Evolutionary conservation across 2,329 filamentous ascomycete genomes (phyloP), one percentile per base, ranked within the genome.

Genomic region (Colletotrichum chrysophilum): DNA sequence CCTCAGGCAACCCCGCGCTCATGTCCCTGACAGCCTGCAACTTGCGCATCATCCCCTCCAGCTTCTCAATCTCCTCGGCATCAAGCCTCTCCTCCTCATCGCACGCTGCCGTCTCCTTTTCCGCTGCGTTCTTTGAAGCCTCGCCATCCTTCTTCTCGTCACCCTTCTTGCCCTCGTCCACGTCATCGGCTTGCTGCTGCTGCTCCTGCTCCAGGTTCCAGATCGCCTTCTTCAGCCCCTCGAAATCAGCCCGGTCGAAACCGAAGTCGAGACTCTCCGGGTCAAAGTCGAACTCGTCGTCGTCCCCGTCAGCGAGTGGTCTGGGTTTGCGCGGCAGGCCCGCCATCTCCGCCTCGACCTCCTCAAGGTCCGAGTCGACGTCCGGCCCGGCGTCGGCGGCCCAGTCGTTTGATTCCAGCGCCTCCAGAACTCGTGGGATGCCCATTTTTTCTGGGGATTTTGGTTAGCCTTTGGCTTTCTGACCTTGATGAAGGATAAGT

Each of bases 321-420:
- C 43, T 80, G 66, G 55, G 79, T 78, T 74, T 86, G 26, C 84
- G 82, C 1, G 84, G 81, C 78, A 81, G 24, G 70, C 71, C 73
- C 79, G 64, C 83, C 28, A 18, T 76, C 68, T 83, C 79, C 2
- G 83, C 83, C 71, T 86, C 84, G 9, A 81, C 80, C n/a, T 83
- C 80, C 8, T 61, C 58, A 2, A 61, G 76, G 69, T 83, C 79
- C 1, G 83, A 83, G 72, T 86, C 84, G 7, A 81, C 80, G 24
- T 83, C 80, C 10, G 78, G 80, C 18, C 78, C 55, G 71, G 61
- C 71, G 30, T 85, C 87, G 26, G 38, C 74, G 24, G 71, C 58
- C 93, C 93, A 94, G 82, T 93, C 92, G 80, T 93, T 94, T 18
- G 91, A 86, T 79, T 94, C 89, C 16, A 94, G 82, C 0, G 92